Percentiles rank a stretch among this genome's conserved stretches.
Conservation (phyloP, 2,329 filamentous ascomycete genomes). For the Hysterium pulicare region DNA sequence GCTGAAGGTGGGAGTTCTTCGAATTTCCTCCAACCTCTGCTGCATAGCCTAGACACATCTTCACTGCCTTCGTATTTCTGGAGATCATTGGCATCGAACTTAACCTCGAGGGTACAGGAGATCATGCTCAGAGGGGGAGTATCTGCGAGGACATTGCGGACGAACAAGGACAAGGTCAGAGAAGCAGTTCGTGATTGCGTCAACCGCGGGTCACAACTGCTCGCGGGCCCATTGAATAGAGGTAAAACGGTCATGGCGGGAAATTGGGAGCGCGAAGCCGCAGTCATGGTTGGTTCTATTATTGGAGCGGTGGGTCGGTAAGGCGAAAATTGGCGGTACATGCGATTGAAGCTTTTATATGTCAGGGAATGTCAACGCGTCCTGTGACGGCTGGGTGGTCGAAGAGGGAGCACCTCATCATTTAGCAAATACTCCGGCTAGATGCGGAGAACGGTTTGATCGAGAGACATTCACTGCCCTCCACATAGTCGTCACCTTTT, state of each 20-base stretch:
- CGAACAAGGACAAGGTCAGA: slow-evolving; percentile 70
- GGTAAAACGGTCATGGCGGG: slow-evolving; percentile 46
- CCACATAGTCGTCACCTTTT: neutral
- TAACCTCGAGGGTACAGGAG: slow-evolving; percentile 77
- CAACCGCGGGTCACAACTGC: slow-evolving; percentile 68
- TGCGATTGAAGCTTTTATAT: neutral
- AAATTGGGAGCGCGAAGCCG: slow-evolving; percentile 84
- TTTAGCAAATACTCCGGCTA: too few relatives aligned
- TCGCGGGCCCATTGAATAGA: slow-evolving; percentile 50
- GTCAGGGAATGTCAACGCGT: neutral
- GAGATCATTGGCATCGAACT: slow-evolving; percentile 76
- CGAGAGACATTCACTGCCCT: too few relatives aligned
- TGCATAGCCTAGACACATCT: slow-evolving; percentile 78
- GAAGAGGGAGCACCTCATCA: neutral
- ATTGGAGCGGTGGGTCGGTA: slow-evolving; percentile 51
- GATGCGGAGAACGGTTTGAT: too few relatives aligned
- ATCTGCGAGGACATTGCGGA: slow-evolving; percentile 73
- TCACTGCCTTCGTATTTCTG: slow-evolving; percentile 91
- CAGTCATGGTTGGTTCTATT: slow-evolving; percentile 89
- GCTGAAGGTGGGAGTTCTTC: slow-evolving; percentile 29
- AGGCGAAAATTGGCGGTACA: slow-evolving; percentile 7
- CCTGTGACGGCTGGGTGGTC: neutral
- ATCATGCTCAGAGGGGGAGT: slow-evolving; percentile 80
- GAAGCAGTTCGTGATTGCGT: slow-evolving; percentile 83
- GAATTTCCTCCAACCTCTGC: slow-evolving; percentile 68